phyloP scores from a whole-genome alignment of 1,284 basidiomycete species.

The Ganoderma lingzhi region DNA sequence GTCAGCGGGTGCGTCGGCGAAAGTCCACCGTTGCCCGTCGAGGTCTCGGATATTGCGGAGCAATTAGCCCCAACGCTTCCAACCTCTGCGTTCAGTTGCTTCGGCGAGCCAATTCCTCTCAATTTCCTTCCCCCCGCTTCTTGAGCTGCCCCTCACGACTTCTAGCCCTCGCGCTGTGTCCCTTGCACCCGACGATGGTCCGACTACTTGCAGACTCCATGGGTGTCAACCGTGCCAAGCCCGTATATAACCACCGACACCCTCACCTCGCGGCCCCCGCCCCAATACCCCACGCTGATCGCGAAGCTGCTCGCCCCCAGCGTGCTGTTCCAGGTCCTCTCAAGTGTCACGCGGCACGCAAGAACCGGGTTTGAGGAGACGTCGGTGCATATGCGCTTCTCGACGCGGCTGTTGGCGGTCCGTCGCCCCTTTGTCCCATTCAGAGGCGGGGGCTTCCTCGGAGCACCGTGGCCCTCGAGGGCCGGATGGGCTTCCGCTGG shows the following conservation, averaged over 20 bases:
- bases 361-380: background rate
- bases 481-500: background rate
- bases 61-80: background rate
- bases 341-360: background rate
- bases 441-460: slow-evolving; percentile 30
- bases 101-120: background rate
- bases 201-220: background rate
- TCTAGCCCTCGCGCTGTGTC: background rate
- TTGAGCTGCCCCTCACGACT: background rate
- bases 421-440: slow-evolving; percentile 14
- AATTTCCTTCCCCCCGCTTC: background rate
- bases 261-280: slow-evolving; percentile 1
- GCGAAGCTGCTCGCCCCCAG: background rate
- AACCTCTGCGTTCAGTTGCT: slow-evolving; percentile 4
- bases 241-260: slow-evolving; percentile 6
- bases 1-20: slow-evolving; percentile 24
- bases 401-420: slow-evolving; percentile 6
- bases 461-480: slow-evolving; percentile 17
- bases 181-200: slow-evolving; percentile 6
- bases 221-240: background rate
- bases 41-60: slow-evolving; percentile 5
- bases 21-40: slow-evolving; percentile 13
- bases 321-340: background rate
- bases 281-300: background rate
- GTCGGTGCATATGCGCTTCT: background rate